Conservation (phyloP, 495 filamentous ascomycete genomes). For the Lasiosphaeria hispida region DNA sequence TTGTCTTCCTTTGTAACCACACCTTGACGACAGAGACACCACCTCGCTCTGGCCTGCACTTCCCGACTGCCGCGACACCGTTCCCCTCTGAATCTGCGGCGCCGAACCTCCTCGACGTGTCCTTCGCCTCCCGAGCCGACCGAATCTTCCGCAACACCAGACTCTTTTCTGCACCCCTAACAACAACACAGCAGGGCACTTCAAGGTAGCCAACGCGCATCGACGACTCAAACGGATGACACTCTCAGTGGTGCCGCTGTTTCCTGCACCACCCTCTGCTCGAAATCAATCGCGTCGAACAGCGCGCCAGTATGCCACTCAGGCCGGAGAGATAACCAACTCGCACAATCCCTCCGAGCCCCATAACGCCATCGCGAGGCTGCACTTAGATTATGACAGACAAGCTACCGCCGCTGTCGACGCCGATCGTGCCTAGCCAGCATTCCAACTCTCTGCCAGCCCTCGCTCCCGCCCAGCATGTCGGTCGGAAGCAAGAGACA, state of each 20-base stretch:
- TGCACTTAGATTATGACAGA: conserved; percentile 91
- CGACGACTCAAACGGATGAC: conserved; percentile 27
- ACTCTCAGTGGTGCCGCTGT: conserved; percentile 17
- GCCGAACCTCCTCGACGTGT: conserved; percentile 14
- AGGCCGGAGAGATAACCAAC: conserved; percentile 48
- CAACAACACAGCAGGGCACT: not conserved
- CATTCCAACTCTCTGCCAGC: conserved; percentile 49
- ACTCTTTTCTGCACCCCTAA: not conserved
- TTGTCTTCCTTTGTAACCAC: conserved; percentile 2
- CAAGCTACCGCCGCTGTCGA: conserved; percentile 62
- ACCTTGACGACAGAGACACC: not conserved
- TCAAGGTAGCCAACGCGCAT: conserved; percentile 12
- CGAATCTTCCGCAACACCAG: not conserved
- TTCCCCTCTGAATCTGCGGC: not conserved
- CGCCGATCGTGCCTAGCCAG: conserved; percentile 54
- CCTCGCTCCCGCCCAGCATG: conserved; percentile 53
- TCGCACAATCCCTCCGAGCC: conserved; percentile 33
- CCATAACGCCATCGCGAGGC: conserved; percentile 54
- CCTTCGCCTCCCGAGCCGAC: conserved; percentile 11
- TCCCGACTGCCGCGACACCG: conserved; percentile 11
- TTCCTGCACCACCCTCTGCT: conserved; percentile 18
- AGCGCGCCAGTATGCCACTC: conserved; percentile 59
- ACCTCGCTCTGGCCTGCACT: not conserved
- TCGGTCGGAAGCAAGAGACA: conserved; percentile 49
- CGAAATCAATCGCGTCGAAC: conserved; percentile 35